Base-by-base conservation (phyloP, 257 asterid species). In the Solanum raphanifolium region DNA sequence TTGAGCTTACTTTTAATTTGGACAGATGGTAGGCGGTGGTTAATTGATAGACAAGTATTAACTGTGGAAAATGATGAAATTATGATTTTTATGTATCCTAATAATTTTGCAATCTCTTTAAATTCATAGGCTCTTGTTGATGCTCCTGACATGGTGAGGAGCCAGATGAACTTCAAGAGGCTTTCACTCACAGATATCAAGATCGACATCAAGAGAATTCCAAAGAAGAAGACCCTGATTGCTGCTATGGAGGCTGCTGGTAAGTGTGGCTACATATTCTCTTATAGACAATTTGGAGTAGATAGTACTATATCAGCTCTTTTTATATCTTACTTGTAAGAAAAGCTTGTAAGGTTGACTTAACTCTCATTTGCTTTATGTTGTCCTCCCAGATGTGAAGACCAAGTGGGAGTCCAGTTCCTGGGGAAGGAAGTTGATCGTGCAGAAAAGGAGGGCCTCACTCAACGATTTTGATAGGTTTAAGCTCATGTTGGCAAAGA, bases 161-260 rank as follows among this genome's bases (percentile, higher is more conserved):
- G 89, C 74, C 91, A 89, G 52, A 89, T 89, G 82, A 89, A 89
- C 71, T 89, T 89, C 76, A 89, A 89, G 89, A 83, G 91, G 83
- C 87, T 89, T 23, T 69, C 88, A 5, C 89, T 89, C 79, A 88
- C 90, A 20, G 91, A 89, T 73, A 87, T 89, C 68, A 83, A 52
- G 69, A 89, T 89, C n/a, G 91, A 88, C 86, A 88, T 89, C 48
- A 89, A 89, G 48, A 87, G 91, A 60, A 72, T 73, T 65, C 91
- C 91, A 23, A 87, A 87, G 41, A 89, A 89, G 89, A 89, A 89
- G 86, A 83, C 81, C 23, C 48, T 89, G 84, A 16, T 89, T 87
- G 91, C 91, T 72, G 91, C 89, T 16, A 87, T 89, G 89, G 91
- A 89, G 20, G 87, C 91, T 60, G 86, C 91, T 5, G 89, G 91